phyloP scores from a whole-genome alignment of 1,284 basidiomycete species.

The Pseudozyma tsukubaensis region DNA sequence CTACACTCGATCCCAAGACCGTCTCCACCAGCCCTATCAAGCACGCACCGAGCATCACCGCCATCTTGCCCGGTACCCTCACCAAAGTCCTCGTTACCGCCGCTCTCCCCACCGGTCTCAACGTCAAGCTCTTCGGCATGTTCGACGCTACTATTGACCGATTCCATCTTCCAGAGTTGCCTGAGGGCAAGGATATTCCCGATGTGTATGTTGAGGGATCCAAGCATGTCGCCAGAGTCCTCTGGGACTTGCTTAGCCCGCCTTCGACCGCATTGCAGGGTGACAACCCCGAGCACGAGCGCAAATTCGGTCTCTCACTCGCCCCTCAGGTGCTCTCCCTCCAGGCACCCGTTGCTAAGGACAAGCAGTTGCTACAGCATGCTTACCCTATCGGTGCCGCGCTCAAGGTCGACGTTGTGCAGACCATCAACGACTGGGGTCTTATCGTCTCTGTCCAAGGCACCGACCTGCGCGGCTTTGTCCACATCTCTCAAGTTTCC shows the following conservation, averaged over 20 bases:
- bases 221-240: slow-evolving; percentile 81
- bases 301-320: slow-evolving; percentile 62
- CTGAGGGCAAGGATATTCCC: slow-evolving; percentile 58
- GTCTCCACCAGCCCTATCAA: slow-evolving; percentile 49
- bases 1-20: slow-evolving; percentile 60
- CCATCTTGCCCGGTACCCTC: slow-evolving; percentile 85
- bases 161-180: slow-evolving; percentile 76
- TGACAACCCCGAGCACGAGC: slow-evolving; percentile 49
- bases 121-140: slow-evolving; percentile 90
- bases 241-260: slow-evolving; percentile 74
- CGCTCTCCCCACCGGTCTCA: slow-evolving; percentile 81
- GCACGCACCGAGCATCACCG: slow-evolving; percentile 73
- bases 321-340: slow-evolving; percentile 59
- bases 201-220: slow-evolving; percentile 74
- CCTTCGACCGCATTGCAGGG: slow-evolving; percentile 38
- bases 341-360: slow-evolving; percentile 37
- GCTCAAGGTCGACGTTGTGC: slow-evolving; percentile 52
- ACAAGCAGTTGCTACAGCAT: slow-evolving; percentile 43
- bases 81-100: slow-evolving; percentile 88
- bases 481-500: slow-evolving; percentile 84
- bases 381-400: slow-evolving; percentile 60
- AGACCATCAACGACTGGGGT: slow-evolving; percentile 63
- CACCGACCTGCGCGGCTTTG: slow-evolving; percentile 55
- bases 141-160: slow-evolving; percentile 91
- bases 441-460: slow-evolving; percentile 55